Base-by-base conservation (phyloP, 805 yeast species). In the Candida alai region DNA sequence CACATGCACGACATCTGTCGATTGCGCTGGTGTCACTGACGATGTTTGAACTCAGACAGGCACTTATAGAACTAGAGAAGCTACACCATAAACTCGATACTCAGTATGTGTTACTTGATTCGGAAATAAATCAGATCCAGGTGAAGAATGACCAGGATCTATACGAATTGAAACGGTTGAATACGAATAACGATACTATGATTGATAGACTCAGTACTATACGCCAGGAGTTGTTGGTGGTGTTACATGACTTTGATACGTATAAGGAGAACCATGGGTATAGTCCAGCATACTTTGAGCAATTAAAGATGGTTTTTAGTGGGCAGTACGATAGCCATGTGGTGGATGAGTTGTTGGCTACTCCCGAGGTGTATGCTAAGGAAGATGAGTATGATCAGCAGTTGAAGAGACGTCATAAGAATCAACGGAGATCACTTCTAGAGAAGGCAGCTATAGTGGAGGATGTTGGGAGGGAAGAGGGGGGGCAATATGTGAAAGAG, bases 51-150 rank as follows among this genome's bases (percentile, higher is more conserved):
- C 14, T 37, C 6, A 24, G 31, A 11, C 34, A 40, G 24, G 22
- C 39, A 5, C 30, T 38, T 17, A 16, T 30, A 6, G 45, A 42
- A 14, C 28, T 44, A 15, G 45, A 40, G 12, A 27, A 6, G 16
- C 19, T 34, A 10, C 44, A 42, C 30, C 10, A 28, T 6, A 28
- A 30, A 14, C 11, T 44, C 10, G 31, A 35, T 6, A 9, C 8
- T 9, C 26, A 28, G 12, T 40, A 28, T 19, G 9, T 13, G 4
- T 11, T 4, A 4, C 20, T 37, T 11, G 38, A 37, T 16, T 4
- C 15, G 12, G 35, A 34, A 5, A n/a, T 37, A 4, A n/a, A 12
- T 6, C 35, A 18, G 15, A 30, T 37, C 4, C 26, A 37, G 16
- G 6, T 13, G n/a, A 29, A 30, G 20, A 37, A 37, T 22, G 14